phyloP scores from a whole-genome alignment of 495 filamentous ascomycete species.

The Clavariopsis aquatica region DNA sequence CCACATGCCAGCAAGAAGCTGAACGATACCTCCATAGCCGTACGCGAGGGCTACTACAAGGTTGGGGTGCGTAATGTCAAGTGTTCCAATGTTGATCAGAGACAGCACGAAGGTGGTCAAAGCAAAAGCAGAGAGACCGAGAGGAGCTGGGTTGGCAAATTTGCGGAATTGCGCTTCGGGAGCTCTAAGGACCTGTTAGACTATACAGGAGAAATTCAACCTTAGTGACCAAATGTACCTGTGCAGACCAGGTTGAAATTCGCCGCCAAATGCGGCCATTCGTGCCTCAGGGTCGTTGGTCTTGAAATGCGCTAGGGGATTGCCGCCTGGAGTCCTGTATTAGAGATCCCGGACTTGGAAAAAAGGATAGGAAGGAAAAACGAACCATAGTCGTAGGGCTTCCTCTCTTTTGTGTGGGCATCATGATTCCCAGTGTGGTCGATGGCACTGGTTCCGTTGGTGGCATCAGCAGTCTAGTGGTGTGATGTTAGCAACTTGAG shows the following conservation, averaged over 20 bases:
- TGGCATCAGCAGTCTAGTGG: constrained; percentile 12
- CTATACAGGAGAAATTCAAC: background rate
- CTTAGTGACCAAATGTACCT: constrained; percentile 41
- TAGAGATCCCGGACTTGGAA: background rate
- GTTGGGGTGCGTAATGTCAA: constrained; percentile 51
- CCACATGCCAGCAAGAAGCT: constrained; percentile 97
- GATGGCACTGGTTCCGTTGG: constrained; percentile 33
- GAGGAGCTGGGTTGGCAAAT: constrained; percentile 63
- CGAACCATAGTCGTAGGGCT: constrained; percentile 40
- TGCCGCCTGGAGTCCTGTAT: constrained; percentile 49
- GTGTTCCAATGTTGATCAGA: constrained; percentile 74
- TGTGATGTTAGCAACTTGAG: background rate
- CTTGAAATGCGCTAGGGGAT: constrained; percentile 72
- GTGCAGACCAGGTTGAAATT: constrained; percentile 94
- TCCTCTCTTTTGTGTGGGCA: constrained; percentile 30
- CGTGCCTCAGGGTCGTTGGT: constrained; percentile 57
- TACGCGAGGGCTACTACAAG: constrained; percentile 49
- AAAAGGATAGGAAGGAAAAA: background rate
- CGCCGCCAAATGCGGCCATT: constrained; percentile 87
- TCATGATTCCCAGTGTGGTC: constrained; percentile 18
- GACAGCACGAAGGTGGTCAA: constrained; percentile 94
- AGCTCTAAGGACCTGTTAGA: constrained; percentile 41
- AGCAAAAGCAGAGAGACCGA: constrained; percentile 78
- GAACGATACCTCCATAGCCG: constrained; percentile 71
- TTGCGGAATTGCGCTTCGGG: constrained; percentile 65